phyloP scores from a whole-genome alignment of 768 basidiomycete species.

The Phylloporus sp. region DNA sequence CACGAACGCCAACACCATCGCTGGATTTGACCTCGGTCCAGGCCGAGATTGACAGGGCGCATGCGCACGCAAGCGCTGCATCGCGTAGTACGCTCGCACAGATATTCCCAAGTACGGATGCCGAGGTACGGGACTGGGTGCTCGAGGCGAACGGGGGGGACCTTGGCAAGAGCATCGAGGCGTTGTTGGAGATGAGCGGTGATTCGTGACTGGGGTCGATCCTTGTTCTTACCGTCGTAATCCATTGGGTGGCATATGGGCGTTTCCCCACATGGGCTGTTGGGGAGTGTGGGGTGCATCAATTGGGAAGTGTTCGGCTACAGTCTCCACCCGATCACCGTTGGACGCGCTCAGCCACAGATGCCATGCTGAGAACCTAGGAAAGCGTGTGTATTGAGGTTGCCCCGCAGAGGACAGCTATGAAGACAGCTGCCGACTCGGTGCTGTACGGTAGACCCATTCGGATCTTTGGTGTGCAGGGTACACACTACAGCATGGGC shows the following conservation, averaged over 20 bases:
- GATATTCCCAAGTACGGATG: constrained; percentile 84
- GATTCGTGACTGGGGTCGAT: constrained; percentile 12
- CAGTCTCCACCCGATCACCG: background rate
- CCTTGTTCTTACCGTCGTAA: background rate
- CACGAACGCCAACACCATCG: constrained; percentile 65
- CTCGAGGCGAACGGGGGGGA: constrained; percentile 87
- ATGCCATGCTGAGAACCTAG: too few species aligned
- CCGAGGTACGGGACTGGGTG: constrained; percentile 84
- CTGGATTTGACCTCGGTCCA: constrained; percentile 69
- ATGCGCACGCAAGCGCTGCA: constrained; percentile 68
- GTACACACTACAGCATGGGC: background rate
- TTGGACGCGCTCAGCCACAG: too few species aligned
- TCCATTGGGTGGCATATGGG: background rate
- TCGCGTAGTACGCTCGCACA: constrained; percentile 75
- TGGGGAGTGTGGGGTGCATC: background rate
- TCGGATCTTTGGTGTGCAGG: background rate
- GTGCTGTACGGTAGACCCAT: background rate
- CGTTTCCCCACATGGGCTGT: background rate
- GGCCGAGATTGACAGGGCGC: constrained; percentile 73
- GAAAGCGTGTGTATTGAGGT: too few species aligned
- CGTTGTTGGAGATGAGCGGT: constrained; percentile 67
- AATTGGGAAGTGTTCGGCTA: background rate
- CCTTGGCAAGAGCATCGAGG: constrained; percentile 86
- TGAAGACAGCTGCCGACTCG: background rate
- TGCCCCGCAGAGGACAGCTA: too few species aligned